phyloP scores from a whole-genome alignment of 371 early-diverging fungal genomes.

The Chytridium lagenaria region DNA sequence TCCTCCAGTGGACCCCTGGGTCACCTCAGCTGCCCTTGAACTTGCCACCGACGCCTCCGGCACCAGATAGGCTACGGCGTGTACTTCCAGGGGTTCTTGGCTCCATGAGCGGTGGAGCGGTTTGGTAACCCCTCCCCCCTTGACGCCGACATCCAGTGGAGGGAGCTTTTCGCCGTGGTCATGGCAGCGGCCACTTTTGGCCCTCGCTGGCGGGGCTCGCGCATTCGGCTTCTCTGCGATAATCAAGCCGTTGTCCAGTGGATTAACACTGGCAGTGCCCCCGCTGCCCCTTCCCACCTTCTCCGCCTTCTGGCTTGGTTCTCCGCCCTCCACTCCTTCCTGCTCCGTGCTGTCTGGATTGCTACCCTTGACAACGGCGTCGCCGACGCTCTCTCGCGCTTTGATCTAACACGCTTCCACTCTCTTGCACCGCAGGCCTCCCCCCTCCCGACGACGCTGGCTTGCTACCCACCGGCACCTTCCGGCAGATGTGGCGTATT shows the following conservation, averaged over 20 bases:
- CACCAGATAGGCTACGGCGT: neutral
- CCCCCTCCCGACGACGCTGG: slow-evolving; percentile 6
- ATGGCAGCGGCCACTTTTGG: slow-evolving; percentile 24
- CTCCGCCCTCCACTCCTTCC: slow-evolving; percentile 7
- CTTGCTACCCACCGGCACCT: slow-evolving; percentile 25
- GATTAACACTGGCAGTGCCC: neutral
- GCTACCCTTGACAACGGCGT: neutral
- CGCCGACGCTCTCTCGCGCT: slow-evolving; percentile 26
- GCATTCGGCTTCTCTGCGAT: slow-evolving; percentile 13
- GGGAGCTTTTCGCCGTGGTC: slow-evolving; percentile 15
- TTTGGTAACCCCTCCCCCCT: neutral
- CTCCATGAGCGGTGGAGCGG: neutral
- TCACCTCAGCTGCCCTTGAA: neutral
- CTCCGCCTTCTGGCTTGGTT: slow-evolving; percentile 17
- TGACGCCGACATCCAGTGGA: slow-evolving; percentile 6
- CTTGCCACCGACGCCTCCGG: slow-evolving; percentile 9
- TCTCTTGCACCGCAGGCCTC: slow-evolving; percentile 16
- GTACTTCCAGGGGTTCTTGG: neutral
- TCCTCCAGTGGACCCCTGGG: slow-evolving; percentile 1
- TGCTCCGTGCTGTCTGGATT: slow-evolving; percentile 17
- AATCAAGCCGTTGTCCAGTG: slow-evolving; percentile 1
- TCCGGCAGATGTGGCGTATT: slow-evolving; percentile 28
- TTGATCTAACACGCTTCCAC: neutral
- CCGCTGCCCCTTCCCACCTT: neutral
- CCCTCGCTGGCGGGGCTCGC: neutral